Percentiles rank a stretch among this genome's conserved stretches.
Evolutionary conservation across 163 green algal genomes (phyloP).

Genomic region (Prototheca wickerhamii): DNA sequence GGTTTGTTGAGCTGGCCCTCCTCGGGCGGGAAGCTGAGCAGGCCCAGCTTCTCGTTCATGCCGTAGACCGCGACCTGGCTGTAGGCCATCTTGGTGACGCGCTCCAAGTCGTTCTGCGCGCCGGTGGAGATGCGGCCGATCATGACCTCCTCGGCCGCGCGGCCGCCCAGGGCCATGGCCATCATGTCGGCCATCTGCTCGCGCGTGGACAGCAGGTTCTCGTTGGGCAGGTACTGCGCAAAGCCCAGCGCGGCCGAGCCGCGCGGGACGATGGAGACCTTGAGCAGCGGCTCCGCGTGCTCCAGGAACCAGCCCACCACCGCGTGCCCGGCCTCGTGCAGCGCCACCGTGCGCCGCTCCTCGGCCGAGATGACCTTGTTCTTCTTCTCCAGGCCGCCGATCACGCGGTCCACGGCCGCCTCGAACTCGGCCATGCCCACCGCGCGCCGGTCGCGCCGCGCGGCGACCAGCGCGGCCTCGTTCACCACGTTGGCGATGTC

Average conservation of each 20-base stretch:
- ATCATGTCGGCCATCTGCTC: constrained; percentile 95
- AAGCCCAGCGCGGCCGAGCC: constrained; percentile 92
- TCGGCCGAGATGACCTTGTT: constrained; percentile 84
- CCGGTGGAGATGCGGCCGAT: constrained; percentile 94
- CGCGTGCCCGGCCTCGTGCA: constrained; percentile 95
- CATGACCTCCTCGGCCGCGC: constrained; percentile 92
- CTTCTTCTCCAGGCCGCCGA: constrained; percentile 97
- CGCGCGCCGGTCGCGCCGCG: constrained; percentile 45
- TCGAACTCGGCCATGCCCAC: constrained; percentile 78
- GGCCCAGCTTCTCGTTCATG: constrained; percentile 73
- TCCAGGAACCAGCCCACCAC: constrained; percentile 97
- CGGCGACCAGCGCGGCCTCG: constrained; percentile 93
- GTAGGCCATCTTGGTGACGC: constrained; percentile 96
- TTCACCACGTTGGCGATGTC: constrained; percentile 99
- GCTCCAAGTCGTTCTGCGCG: constrained; percentile 98
- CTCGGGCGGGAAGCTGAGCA: constrained; percentile 89
- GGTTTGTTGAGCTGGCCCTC: constrained; percentile 87
- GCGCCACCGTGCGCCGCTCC: constrained; percentile 92
- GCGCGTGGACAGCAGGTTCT: constrained; percentile 93
- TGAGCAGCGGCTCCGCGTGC: constrained; percentile 96
- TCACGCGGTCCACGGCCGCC: constrained; percentile 90
- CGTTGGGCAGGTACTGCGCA: constrained; percentile 98
- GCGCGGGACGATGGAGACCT: constrained; percentile 96
- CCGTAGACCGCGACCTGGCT: constrained; percentile 80
- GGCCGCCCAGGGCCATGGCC: constrained; percentile 91